These are phyloP conservation scores for Cyclotella baltica DNA, from an alignment of 108 stramenopile genomes.

Conservation along the genomic window DNA sequence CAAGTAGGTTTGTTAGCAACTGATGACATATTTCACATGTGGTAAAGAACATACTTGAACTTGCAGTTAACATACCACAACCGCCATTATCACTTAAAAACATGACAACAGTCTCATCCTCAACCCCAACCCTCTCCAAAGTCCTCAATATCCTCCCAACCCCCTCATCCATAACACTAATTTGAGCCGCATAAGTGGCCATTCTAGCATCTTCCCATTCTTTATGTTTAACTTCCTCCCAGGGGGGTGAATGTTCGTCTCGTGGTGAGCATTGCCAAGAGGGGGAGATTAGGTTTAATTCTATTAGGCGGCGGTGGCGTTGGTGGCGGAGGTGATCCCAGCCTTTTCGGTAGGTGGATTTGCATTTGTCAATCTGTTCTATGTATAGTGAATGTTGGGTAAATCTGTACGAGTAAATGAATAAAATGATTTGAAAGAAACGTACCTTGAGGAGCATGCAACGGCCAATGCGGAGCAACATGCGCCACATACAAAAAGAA, in stretches of 20 bases:
- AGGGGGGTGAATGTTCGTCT: conserved; percentile 43
- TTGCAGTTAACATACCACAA: conserved; percentile 26
- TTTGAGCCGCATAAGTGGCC: conserved; percentile 55
- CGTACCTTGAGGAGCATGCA: conserved; percentile 53
- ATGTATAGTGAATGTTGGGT: not conserved
- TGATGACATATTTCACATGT: no score
- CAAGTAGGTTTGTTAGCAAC: no score
- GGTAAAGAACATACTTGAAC: not conserved
- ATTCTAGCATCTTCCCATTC: conserved; percentile 58
- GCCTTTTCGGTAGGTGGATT: conserved; percentile 45
- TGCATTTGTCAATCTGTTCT: conserved; percentile 53
- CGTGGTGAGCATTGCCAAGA: conserved; percentile 53
- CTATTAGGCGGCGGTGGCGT: conserved; percentile 32
- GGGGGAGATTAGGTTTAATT: conserved; percentile 42
- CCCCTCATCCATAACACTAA: conserved; percentile 52
- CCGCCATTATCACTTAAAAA: conserved; percentile 60
- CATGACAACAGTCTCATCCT: conserved; percentile 53
- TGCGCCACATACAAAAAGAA: conserved; percentile 65
- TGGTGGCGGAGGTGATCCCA: conserved; percentile 45
- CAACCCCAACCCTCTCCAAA: conserved; percentile 21
- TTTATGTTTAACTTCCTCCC: conserved; percentile 35
- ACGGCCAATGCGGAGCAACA: conserved; percentile 54
- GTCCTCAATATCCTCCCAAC: conserved; percentile 47
- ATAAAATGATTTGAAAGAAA: not conserved
- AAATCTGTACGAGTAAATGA: not conserved